A percentile compares a stretch with the other conserved stretches of the same genome.
These are phyloP conservation scores for Rhododendron henanense DNA, from an alignment of 148 eudicot genomes.

Conservation along the genomic window DNA sequence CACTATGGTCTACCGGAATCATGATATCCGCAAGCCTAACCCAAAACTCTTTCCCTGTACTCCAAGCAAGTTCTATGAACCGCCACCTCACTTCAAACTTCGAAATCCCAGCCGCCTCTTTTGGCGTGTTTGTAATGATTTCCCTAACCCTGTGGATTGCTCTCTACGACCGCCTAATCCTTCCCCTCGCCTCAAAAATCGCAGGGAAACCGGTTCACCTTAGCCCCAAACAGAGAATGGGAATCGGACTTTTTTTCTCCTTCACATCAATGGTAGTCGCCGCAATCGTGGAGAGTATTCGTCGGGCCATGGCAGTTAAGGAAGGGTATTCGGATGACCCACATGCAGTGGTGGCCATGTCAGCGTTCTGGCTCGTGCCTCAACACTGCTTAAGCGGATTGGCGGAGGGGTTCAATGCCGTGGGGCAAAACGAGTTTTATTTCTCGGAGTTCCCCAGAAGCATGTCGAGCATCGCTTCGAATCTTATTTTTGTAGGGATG, in stretches of 20 bases:
- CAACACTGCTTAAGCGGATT: constrained; percentile 40
- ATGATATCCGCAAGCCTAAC: constrained; percentile 28
- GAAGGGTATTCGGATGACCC: constrained; percentile 25
- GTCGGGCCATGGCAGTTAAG: constrained; percentile 31
- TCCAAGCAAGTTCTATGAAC: constrained; percentile 64
- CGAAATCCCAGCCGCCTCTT: constrained; percentile 60
- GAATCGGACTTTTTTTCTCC: constrained; percentile 45
- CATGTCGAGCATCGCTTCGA: constrained; percentile 58
- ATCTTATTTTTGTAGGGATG: constrained; percentile 30
- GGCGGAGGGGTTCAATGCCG: constrained; percentile 44
- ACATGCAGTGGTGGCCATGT: constrained; percentile 30
- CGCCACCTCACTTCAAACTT: constrained; percentile 46
- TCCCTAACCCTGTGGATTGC: constrained; percentile 43
- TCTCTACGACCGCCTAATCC: constrained; percentile 43
- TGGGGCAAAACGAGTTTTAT: constrained; percentile 57
- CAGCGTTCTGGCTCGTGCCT: constrained; percentile 62
- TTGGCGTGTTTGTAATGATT: constrained; percentile 30
- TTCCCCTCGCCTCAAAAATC: constrained; percentile 42
- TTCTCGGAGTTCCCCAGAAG: constrained; percentile 52
- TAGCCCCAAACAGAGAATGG: constrained; percentile 48
- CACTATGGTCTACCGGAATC: constrained; percentile 59
- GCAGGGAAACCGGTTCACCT: constrained; percentile 33
- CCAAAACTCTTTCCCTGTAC: constrained; percentile 39
- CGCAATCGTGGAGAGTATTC: constrained; percentile 36
- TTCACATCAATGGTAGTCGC: constrained; percentile 28